Evolutionary conservation across 768 basidiomycete genomes (phyloP), one percentile per base, ranked within the genome.

Genomic region (Lactifluus hygrophoroides): DNA sequence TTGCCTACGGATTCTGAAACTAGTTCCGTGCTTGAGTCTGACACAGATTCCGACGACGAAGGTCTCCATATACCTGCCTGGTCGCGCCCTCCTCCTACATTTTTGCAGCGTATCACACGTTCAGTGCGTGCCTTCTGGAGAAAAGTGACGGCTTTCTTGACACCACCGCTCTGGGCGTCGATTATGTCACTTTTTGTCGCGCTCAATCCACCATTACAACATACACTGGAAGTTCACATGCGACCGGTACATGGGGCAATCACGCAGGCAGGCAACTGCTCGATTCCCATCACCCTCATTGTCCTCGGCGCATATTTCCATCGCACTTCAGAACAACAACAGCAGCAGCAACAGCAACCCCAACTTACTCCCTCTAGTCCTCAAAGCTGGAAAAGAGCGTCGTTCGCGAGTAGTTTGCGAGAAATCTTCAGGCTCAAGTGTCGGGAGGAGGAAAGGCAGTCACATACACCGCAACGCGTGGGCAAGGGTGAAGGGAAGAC

Each of bases 281-380:
- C 86, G 10, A 86, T 97, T 60, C 95, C 94, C 0, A 67, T 97
- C 27, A 97, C 94, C 2, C 75, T 96, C 25, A 78, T 97, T 56
- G 92, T 96, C 6, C 84, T 97, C 43, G 94, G 94, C 11, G 93
- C 89, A 14, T 97, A 94, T 75, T 95, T 95, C 72, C 87, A 84
- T 69, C 74, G 74, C 0, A 74, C 76, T 5, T 71, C 73, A 2
- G 44, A 63, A 32, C 40, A 48, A n/a, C n/a, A n/a, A n/a, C n/a
- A n/a, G n/a, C n/a, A n/a, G n/a, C n/a, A n/a, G n/a, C n/a, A n/a
- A n/a, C n/a, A n/a, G n/a, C n/a, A n/a, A 17, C 28, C 37, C 14
- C 28, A 40, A 19, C 7, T 42, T 28, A 16, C 43, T 60, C 61
- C 50, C 53, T 58, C 38, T 56, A 65, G 50, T 46, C 55, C 34